A percentile compares a stretch with the other conserved stretches of the same genome.
These are phyloP conservation scores for Fusarium musae DNA, from an alignment of 2,329 filamentous ascomycete genomes.

Conservation along the genomic window DNA sequence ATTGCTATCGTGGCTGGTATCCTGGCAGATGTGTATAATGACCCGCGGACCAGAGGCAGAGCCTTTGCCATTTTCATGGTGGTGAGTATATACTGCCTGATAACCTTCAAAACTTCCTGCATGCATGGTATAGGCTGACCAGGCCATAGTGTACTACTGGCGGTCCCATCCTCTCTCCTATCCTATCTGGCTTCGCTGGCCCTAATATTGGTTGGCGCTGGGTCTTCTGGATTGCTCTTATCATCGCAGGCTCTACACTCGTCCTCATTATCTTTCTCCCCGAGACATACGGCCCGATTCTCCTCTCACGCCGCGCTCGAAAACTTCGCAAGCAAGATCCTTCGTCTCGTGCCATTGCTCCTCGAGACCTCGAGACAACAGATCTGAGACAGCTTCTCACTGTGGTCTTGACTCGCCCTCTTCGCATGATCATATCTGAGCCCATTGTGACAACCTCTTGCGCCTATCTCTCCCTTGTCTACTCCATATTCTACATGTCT, in stretches of 20 bases:
- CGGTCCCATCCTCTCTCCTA: conserved; percentile 74
- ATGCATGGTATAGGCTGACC: conserved; percentile 21
- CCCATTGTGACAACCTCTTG: conserved; percentile 78
- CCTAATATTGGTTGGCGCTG: conserved; percentile 72
- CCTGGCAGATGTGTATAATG: conserved; percentile 73
- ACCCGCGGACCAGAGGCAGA: conserved; percentile 62
- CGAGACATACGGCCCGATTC: conserved; percentile 70
- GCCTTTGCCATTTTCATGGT: conserved; percentile 74
- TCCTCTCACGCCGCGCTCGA: conserved; percentile 67
- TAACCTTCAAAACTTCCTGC: background rate
- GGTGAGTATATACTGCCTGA: conserved; percentile 51
- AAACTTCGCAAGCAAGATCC: conserved; percentile 67
- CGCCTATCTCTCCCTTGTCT: conserved; percentile 76
- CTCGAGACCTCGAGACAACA: conserved; percentile 71
- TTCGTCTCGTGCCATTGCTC: conserved; percentile 63
- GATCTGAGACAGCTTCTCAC: conserved; percentile 69
- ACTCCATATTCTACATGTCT: conserved; percentile 75
- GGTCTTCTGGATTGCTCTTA: conserved; percentile 76
- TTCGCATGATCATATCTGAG: conserved; percentile 78
- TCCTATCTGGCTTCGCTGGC: conserved; percentile 71
- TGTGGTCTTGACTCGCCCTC: conserved; percentile 75
- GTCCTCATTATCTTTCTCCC: conserved; percentile 71
- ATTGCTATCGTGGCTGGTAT: conserved; percentile 72
- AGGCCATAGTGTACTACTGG: conserved; percentile 65
- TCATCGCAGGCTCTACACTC: conserved; percentile 72